Evolutionary conservation across 2,329 filamentous ascomycete genomes (phyloP), one percentile per base, ranked within the genome.

Genomic region (Diaporthe helianthi): DNA sequence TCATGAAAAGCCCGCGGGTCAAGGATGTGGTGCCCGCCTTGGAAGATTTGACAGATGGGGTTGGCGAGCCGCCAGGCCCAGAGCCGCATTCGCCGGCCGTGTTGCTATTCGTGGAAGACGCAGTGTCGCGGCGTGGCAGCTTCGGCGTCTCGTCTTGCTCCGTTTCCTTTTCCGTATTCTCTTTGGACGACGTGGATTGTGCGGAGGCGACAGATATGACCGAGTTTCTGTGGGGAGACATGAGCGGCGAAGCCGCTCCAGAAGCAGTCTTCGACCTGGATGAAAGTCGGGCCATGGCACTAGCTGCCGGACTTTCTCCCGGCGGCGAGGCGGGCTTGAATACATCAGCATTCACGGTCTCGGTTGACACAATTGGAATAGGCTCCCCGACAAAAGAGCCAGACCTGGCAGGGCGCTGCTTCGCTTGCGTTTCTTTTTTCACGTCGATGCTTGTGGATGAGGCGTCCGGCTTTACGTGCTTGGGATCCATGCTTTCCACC

Each of bases 271-370:
- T 84, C 1, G 90, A 88, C 22, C 87, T 84, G 22, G 83, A 86
- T n/a, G 91, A 89, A 47, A 93, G 82, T 47, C 88, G 89, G 67
- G 90, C 90, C 84, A 94, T 93, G 31, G 86, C 84, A 72, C 83
- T 87, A 26, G 85, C 84, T 29, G 91, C 91, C 75, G 87, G 82
- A 69, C 83, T 83, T 61, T 89, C 84, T 46, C 89, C 86, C 2
- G 86, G 85, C 6, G 85, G 84, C 38, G 86, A 83, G 4, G 84
- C 86, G 17, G 85, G 83, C 71, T 86, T 87, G 73, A 87, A 86
- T 15, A 89, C 83, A 71, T 93, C 90, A 24, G 89, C 88, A 71
- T 90, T 90, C 0, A 87, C 85, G 41, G 86, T 84, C 74, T 93
- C 90, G 0, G 90, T 89, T 36, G 87, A 89, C 8, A 94, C 86